Evolutionary conservation across 805 yeast species (phyloP), one percentile per base, ranked within the genome.

Genomic region (Cyberlindnera meyerae): DNA sequence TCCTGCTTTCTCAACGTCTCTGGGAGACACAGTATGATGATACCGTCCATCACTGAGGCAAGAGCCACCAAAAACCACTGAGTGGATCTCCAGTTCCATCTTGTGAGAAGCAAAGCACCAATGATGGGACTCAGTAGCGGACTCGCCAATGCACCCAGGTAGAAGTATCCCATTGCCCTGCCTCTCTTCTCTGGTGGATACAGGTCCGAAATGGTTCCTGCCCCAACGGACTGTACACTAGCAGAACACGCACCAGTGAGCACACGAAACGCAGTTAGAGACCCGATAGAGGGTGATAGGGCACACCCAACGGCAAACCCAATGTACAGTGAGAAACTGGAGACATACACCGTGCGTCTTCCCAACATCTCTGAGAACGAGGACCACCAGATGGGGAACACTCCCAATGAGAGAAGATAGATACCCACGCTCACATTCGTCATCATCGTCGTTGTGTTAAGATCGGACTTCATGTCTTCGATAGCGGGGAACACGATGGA

Each of bases 321-420:
- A 18, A 74, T 59, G 48, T 81, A 77, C 29, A 83, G 50, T 0
- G 68, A 42, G 54, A 83, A 87, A 9, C 90, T 81, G 4, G 78
- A 50, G 15, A 87, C 60, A 55, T 86, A 86, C 15, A 86, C 79
- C 2, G 79, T 68, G 37, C 96, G 62, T 47, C 95, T 66, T 2
- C 96, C 96, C 44, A 73, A 71, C 35, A 69, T 60, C 54, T 87
- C 95, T 27, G 88, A 77, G 39, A 83, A 71, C 8, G 81, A 75
- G 6, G 90, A 80, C 95, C 95, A 87, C 93, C 95, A 86, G 30
- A 87, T 54, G 2, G 96, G 95, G 49, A 84, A 77, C 2, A 87
- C 65, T 12, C 95, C 96, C 24, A 87, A 53, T 1, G 88, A 68
- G 11, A 85, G 52, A 18, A 85, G 60, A 54, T 85, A 87, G 11